A percentile compares a stretch with the other conserved stretches of the same genome.
Conservation (phyloP, 169 alveolate genomes). For the Perkinsus chesapeaki region DNA sequence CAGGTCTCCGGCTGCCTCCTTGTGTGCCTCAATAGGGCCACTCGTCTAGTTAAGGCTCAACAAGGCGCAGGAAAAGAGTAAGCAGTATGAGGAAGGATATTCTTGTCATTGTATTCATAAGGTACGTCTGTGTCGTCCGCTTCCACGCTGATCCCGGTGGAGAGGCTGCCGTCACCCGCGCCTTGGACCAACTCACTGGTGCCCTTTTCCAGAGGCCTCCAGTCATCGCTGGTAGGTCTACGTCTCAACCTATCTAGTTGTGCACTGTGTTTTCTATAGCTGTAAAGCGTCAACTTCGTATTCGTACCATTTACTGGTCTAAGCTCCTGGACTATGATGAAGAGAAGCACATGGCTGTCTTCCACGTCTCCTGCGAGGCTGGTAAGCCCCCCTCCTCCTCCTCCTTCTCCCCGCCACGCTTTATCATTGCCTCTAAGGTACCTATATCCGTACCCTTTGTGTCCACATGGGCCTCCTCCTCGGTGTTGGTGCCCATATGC, state of each 20-base stretch:
- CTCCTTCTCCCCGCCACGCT: background rate
- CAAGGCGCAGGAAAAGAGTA: slow-evolving; percentile 87
- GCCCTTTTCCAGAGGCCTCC: slow-evolving; percentile 99
- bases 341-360: slow-evolving; percentile 87
- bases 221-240: slow-evolving; percentile 58
- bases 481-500: slow-evolving; percentile 99
- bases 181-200: slow-evolving; percentile 92
- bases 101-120: background rate
- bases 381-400: background rate
- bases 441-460: slow-evolving; percentile 97
- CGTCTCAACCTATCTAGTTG: slow-evolving; percentile 16
- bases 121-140: slow-evolving; percentile 92
- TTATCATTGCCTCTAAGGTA: slow-evolving; percentile 77
- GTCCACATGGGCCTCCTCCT: slow-evolving; percentile 96
- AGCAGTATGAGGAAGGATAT: background rate
- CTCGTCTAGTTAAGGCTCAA: slow-evolving; percentile 97
- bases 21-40: slow-evolving; percentile 97
- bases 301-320: slow-evolving; percentile 92
- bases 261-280: slow-evolving; percentile 53
- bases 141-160: slow-evolving; percentile 83
- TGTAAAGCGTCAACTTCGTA: slow-evolving; percentile 98
- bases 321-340: slow-evolving; percentile 94
- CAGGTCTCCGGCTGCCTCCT: slow-evolving; percentile 97
- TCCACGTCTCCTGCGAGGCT: slow-evolving; percentile 99
- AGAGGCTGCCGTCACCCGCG: slow-evolving; percentile 46